phyloP scores from a whole-genome alignment of 164 flowering plant genomes.

The Nymphaea colorata region DNA sequence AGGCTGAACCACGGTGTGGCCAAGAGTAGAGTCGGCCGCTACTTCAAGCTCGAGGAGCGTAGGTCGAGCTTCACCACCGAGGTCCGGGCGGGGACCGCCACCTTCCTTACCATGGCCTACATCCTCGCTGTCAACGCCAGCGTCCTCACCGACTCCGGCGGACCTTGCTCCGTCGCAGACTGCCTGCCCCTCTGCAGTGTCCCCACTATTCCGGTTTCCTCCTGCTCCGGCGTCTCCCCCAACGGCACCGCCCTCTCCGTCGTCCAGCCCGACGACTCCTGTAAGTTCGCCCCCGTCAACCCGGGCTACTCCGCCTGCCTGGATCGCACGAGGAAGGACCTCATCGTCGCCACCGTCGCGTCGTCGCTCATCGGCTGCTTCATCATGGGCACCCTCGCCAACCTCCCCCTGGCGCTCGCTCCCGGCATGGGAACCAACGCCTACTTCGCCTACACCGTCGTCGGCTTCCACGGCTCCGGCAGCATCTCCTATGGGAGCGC shows the following conservation, averaged over 20 bases:
- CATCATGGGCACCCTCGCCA: slow-evolving; percentile 76
- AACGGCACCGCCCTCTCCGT: slow-evolving; percentile 15
- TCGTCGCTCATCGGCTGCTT: slow-evolving; percentile 69
- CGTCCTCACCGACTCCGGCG: slow-evolving; percentile 80
- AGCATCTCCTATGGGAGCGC: slow-evolving; percentile 46
- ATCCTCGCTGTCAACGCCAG: slow-evolving; percentile 91
- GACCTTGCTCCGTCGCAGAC: slow-evolving; percentile 67
- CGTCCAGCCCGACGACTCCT: slow-evolving; percentile 38
- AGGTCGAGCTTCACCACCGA: slow-evolving; percentile 76
- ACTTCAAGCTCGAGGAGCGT: slow-evolving; percentile 45
- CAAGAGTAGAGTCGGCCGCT: slow-evolving; percentile 34
- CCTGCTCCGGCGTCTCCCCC: slow-evolving; percentile 21
- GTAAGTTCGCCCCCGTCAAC: slow-evolving; percentile 68
- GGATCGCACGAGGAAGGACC: slow-evolving; percentile 35
- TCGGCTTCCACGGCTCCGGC: slow-evolving; percentile 92
- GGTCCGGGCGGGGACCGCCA: slow-evolving; percentile 87
- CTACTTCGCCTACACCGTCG: slow-evolving; percentile 84
- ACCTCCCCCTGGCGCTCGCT: slow-evolving; percentile 72
- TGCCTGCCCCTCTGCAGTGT: slow-evolving; percentile 51
- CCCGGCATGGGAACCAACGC: slow-evolving; percentile 96
- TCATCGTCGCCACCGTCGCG: slow-evolving; percentile 73
- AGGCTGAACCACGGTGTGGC: slow-evolving; percentile 46
- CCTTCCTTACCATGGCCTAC: slow-evolving; percentile 94
- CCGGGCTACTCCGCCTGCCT: slow-evolving; percentile 69
- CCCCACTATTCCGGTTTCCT: slow-evolving; percentile 20